These are phyloP conservation scores for Apiospora malaysiana DNA, from an alignment of 2,329 filamentous ascomycete species.

Conservation along the genomic window DNA sequence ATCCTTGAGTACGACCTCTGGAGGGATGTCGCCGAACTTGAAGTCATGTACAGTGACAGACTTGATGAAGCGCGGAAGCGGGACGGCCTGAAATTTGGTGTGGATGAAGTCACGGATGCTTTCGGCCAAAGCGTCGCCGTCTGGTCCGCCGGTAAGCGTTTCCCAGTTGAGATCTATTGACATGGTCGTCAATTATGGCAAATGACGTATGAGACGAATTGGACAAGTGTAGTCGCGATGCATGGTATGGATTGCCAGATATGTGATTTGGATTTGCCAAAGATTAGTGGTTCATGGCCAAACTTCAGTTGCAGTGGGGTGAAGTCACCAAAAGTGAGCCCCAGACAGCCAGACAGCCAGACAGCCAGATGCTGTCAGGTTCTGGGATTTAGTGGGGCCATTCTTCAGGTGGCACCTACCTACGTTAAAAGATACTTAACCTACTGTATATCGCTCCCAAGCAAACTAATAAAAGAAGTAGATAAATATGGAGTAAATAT, in stretches of 20 bases:
- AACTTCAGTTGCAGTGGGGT: background rate
- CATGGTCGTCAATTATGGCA: conserved; percentile 58
- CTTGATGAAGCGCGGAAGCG: conserved; percentile 93
- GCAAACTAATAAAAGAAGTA: too few species aligned
- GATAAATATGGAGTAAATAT: too few species aligned
- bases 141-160: conserved; percentile 84
- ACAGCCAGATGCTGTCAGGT: too few species aligned
- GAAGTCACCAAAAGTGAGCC: background rate
- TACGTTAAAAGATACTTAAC: too few species aligned
- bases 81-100: conserved; percentile 91
- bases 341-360: too few species aligned
- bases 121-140: conserved; percentile 84
- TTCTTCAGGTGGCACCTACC: too few species aligned
- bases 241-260: background rate
- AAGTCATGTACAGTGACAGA: conserved; percentile 95
- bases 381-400: too few species aligned
- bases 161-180: conserved; percentile 99
- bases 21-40: conserved; percentile 83
- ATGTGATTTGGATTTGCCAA: background rate
- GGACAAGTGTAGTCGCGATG: background rate
- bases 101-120: conserved; percentile 93
- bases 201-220: background rate
- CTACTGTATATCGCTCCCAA: too few species aligned
- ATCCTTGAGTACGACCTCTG: conserved; percentile 91
- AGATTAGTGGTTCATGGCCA: background rate